Conservation (phyloP, 2,329 filamentous ascomycete genomes). For the Esteya vermicola region DNA sequence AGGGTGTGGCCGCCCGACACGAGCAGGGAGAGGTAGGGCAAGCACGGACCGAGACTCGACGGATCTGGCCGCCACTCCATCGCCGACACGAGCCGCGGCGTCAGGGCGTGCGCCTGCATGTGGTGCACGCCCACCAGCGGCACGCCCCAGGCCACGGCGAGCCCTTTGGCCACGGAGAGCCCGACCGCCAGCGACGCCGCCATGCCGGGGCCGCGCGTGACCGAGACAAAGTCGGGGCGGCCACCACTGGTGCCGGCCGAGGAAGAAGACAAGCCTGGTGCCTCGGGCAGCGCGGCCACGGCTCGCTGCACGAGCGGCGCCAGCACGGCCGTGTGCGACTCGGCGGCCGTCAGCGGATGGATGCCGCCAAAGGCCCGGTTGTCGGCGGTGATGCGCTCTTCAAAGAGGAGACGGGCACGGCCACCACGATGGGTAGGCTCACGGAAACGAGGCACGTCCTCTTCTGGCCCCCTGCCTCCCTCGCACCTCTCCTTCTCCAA, state of each 20-base stretch:
- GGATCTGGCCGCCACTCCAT: slow-evolving; percentile 2
- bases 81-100: slow-evolving; percentile 61
- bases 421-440: no score
- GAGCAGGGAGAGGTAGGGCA: slow-evolving; percentile 79
- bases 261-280: background rate
- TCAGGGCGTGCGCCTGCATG: slow-evolving; percentile 94
- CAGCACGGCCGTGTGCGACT: slow-evolving; percentile 61
- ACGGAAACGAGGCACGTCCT: no score
- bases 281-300: slow-evolving; percentile 33
- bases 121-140: slow-evolving; percentile 83
- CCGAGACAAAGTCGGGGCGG: slow-evolving; percentile 60
- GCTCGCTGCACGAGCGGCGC: slow-evolving; percentile 54
- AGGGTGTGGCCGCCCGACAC: slow-evolving; percentile 89
- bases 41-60: slow-evolving; percentile 27
- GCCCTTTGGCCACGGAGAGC: slow-evolving; percentile 71
- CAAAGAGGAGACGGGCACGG: slow-evolving; percentile 53
- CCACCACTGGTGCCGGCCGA: background rate
- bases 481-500: slow-evolving; percentile 39
- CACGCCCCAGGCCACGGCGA: slow-evolving; percentile 69
- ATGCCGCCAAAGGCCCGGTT: slow-evolving; percentile 64
- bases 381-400: slow-evolving; percentile 70
- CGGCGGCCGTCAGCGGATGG: slow-evolving; percentile 60
- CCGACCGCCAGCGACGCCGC: slow-evolving; percentile 62
- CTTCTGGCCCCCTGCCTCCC: background rate
- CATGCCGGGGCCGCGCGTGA: slow-evolving; percentile 87